Percentiles rank a stretch among this genome's conserved stretches.
Conservation (phyloP, 1,284 basidiomycete genomes). For the Sanghuangporus weigelae region DNA sequence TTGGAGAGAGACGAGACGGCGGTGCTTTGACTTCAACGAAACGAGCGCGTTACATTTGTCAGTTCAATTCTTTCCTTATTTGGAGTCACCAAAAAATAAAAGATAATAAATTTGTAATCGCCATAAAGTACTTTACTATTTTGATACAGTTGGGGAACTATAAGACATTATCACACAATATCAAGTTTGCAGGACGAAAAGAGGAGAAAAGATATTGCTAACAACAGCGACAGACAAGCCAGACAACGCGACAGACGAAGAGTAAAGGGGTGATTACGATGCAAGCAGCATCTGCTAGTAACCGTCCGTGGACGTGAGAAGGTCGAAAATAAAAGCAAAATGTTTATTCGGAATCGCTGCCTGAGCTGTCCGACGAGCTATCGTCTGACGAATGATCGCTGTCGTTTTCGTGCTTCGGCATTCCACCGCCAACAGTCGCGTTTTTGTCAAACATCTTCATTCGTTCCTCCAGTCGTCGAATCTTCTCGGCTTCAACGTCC, state of each 20-base stretch:
- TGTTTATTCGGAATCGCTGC: slow-evolving; percentile 72
- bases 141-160: slow-evolving; percentile 15
- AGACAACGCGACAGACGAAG: background rate
- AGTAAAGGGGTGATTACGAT: background rate
- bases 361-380: slow-evolving; percentile 69
- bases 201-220: background rate
- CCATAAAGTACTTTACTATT: slow-evolving; percentile 16
- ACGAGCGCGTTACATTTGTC: background rate
- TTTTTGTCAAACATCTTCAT: slow-evolving; percentile 67
- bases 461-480: slow-evolving; percentile 78
- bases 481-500: slow-evolving; percentile 85
- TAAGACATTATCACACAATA: slow-evolving; percentile 14
- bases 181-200: background rate
- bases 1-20: background rate
- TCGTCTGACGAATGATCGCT: slow-evolving; percentile 75
- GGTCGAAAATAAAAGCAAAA: slow-evolving; percentile 10
- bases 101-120: background rate
- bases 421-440: slow-evolving; percentile 29
- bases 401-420: slow-evolving; percentile 40
- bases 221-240: background rate
- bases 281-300: background rate
- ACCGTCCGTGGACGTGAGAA: background rate
- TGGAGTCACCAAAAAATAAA: background rate
- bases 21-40: background rate
- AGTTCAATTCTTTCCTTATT: background rate